These are phyloP conservation scores for Trypanosoma cruzi DNA, from an alignment of 208 protist species.

Conservation along the genomic window DNA sequence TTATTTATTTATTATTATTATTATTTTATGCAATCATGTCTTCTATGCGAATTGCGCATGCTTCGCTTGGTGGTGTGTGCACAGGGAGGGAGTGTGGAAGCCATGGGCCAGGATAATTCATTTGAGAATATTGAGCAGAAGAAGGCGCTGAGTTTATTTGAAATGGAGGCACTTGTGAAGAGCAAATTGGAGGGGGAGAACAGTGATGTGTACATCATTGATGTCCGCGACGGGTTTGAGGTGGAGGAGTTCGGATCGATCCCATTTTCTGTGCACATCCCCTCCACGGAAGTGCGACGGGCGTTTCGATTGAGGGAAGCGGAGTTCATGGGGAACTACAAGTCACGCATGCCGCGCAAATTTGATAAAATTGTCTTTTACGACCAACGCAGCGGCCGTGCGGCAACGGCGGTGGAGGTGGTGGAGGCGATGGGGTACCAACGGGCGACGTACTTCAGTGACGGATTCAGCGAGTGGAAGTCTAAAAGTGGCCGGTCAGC, in stretches of 20 bases:
- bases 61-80: no score
- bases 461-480: conserved; percentile 41
- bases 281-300: conserved; percentile 44
- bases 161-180: conserved; percentile 62
- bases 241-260: conserved; percentile 42
- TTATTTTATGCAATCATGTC: no score
- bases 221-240: conserved; percentile 66
- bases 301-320: conserved; percentile 46
- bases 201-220: conserved; percentile 50
- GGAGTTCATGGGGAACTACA: conserved; percentile 58
- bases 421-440: conserved; percentile 37
- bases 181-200: conserved; percentile 40
- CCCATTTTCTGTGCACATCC: conserved; percentile 53
- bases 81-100: no score
- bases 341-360: conserved; percentile 45
- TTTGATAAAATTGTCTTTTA: conserved; percentile 61
- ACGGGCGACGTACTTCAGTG: conserved; percentile 31
- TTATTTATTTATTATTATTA: no score
- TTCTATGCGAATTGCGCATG: no score
- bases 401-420: conserved; percentile 32
- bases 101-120: conserved; percentile 21
- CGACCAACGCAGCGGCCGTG: conserved; percentile 41
- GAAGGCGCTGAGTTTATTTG: conserved; percentile 32
- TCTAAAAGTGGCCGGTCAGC: conserved; percentile 33
- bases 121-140: conserved; percentile 11